Evolutionary conservation across 2,329 filamentous ascomycete species (phyloP).

Genomic region (Claviceps quebecensis): DNA sequence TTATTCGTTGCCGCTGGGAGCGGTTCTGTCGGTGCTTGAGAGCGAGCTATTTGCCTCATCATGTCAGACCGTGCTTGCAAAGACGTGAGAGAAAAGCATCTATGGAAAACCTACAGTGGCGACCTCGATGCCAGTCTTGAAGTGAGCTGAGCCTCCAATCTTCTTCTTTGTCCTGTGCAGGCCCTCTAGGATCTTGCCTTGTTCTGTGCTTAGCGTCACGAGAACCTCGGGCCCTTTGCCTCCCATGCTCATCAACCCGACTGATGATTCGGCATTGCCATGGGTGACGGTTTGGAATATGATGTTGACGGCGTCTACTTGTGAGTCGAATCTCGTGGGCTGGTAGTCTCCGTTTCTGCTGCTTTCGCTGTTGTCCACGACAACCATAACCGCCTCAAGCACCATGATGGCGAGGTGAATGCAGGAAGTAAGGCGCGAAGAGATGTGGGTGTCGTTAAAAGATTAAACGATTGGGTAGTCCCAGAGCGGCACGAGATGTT

Average conservation of each 20-base stretch:
- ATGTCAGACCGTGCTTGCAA: neutral
- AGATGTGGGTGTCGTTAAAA: neutral
- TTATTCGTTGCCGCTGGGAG: constrained; percentile 88
- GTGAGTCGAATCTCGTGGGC: constrained; percentile 89
- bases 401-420: constrained; percentile 58
- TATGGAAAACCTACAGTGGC: constrained; percentile 55
- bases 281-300: constrained; percentile 93
- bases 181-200: constrained; percentile 87
- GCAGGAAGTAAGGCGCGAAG: neutral
- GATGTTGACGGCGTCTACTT: constrained; percentile 86
- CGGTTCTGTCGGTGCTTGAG: constrained; percentile 98
- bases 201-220: constrained; percentile 89
- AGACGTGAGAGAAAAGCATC: neutral
- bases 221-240: constrained; percentile 95
- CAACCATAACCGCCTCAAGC: constrained; percentile 98
- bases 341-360: constrained; percentile 90
- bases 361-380: constrained; percentile 98
- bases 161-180: constrained; percentile 80
- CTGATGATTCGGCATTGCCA: constrained; percentile 90
- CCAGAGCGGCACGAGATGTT: neutral
- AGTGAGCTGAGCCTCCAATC: constrained; percentile 76
- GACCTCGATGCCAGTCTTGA: constrained; percentile 90
- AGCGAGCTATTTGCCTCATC: constrained; percentile 51
- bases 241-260: constrained; percentile 97
- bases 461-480: too few species aligned